Base-by-base conservation (phyloP, 257 asterid species). In the Solanum sejunctum region DNA sequence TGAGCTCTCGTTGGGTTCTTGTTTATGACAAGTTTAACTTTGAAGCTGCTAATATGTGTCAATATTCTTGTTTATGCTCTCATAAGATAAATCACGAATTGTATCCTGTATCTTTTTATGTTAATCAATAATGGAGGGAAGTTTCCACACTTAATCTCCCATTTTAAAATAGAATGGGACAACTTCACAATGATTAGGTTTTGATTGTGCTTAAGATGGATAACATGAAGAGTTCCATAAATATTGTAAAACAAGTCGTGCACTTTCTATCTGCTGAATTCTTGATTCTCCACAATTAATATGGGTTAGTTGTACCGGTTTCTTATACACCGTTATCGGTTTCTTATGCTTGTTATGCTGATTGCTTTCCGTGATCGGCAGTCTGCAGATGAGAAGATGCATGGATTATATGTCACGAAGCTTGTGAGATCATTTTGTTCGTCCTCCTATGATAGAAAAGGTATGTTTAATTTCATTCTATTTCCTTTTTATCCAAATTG, bases 391-490 rank as follows among this genome's bases (percentile, higher is more conserved):
- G 98, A 94, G 90, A 97, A 95, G 91, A 88, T 95, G 91, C 93
- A 66, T 82, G 99, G 98, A 81, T 89, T 95, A 36, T 89, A 92
- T 89, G 85, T 95, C 86, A 91, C 94, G 98, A 97, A 94, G 91
- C 93, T 97, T 87, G 98, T 95, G 87, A 93, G 98, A 81, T 94
- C 98, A 67, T 97, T 97, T 84, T 97, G 98, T 89, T 82, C 92
- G 52, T 92, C 98, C 52, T 87, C 93, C 51, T 85, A 81, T 73
- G 98, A 92, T 70, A 88, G 84, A 64, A 86, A 90, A 86, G 90
- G 98, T 92, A 85, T 69, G 52, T 47, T 55, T 51, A 77, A 61
- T 69, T 83, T 57, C 43, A 45, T 55, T 87, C 83, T 80, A 79
- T 87, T 85, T 32, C 23, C 52, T 87, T 85, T 73, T 26, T 78